Conservation (phyloP, 441 rosid species). For the Erodium chrysanthum region DNA sequence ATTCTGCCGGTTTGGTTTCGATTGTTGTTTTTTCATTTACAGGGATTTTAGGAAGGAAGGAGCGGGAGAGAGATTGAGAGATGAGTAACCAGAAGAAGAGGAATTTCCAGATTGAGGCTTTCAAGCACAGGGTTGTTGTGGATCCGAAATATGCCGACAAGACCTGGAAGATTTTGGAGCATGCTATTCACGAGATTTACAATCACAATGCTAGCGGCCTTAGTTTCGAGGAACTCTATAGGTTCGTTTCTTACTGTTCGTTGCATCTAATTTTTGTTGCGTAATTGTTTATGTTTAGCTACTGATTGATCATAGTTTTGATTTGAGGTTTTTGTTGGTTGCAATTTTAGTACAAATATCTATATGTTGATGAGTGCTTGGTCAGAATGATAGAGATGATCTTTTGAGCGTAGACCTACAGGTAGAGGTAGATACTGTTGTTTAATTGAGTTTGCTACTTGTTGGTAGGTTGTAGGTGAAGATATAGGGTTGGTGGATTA, state of each 20-base stretch:
- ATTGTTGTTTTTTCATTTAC: neutral
- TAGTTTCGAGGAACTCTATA: constrained; percentile 87
- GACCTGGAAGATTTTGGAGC: constrained; percentile 88
- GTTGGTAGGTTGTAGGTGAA: neutral
- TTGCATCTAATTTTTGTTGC: neutral
- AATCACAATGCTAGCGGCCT: constrained; percentile 95
- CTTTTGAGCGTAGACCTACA: neutral
- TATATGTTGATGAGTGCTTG: neutral
- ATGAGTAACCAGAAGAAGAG: constrained; percentile 90
- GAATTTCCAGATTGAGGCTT: constrained; percentile 86
- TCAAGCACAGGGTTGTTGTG: constrained; percentile 81
- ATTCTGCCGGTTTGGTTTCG: neutral
- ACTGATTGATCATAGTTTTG: neutral
- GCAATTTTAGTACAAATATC: neutral
- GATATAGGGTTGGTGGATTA: neutral
- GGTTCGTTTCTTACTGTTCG: constrained; percentile 22
- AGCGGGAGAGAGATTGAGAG: neutral
- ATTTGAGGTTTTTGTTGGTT: neutral
- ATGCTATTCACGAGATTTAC: constrained; percentile 92
- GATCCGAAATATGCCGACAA: constrained; percentile 93
- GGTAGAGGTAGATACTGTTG: neutral
- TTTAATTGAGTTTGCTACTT: neutral
- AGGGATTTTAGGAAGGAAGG: neutral
- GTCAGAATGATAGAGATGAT: neutral
- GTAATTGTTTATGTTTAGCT: neutral